Evolutionary conservation across 176 grass and related monocot species (phyloP).

Genomic region (Urochloa ruziziensis): DNA sequence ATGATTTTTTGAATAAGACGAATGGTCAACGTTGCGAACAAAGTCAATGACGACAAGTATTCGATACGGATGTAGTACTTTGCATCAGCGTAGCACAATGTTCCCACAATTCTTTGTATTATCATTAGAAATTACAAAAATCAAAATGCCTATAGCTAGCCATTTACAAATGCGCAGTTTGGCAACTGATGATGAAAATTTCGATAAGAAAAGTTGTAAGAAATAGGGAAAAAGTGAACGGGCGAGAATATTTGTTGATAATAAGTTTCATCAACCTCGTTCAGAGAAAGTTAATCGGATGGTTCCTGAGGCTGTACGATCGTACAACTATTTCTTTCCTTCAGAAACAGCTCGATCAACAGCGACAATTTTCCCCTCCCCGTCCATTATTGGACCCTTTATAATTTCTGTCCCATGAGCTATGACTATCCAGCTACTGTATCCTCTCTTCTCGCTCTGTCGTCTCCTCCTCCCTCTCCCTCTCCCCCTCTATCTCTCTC

Average conservation of each 20-base stretch:
- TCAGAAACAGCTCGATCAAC: slow-evolving; percentile 18
- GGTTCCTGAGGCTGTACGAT: background rate
- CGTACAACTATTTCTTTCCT: slow-evolving; percentile 4
- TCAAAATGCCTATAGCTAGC: background rate
- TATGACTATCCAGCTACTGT: slow-evolving; percentile 26
- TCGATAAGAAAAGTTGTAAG: background rate
- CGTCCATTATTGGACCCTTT: slow-evolving; percentile 34
- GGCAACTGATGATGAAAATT: background rate
- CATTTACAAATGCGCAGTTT: background rate
- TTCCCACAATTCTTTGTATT: background rate
- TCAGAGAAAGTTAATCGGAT: background rate
- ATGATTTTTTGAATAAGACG: too few relatives aligned
- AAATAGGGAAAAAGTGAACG: too few relatives aligned
- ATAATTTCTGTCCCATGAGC: slow-evolving; percentile 25
- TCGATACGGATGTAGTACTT: too few relatives aligned
- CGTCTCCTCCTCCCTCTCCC: background rate
- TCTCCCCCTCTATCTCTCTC: background rate
- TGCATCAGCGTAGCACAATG: background rate
- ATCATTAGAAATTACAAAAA: background rate
- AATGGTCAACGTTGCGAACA: too few relatives aligned
- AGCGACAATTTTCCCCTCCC: slow-evolving; percentile 32
- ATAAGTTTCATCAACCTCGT: background rate
- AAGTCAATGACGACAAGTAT: too few relatives aligned
- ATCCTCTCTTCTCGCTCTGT: background rate
- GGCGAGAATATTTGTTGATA: too few relatives aligned